A percentile compares a stretch with the other conserved stretches of the same genome.
Evolutionary conservation across 495 filamentous ascomycete species (phyloP).

Genomic region (Hypoxylon rickii): DNA sequence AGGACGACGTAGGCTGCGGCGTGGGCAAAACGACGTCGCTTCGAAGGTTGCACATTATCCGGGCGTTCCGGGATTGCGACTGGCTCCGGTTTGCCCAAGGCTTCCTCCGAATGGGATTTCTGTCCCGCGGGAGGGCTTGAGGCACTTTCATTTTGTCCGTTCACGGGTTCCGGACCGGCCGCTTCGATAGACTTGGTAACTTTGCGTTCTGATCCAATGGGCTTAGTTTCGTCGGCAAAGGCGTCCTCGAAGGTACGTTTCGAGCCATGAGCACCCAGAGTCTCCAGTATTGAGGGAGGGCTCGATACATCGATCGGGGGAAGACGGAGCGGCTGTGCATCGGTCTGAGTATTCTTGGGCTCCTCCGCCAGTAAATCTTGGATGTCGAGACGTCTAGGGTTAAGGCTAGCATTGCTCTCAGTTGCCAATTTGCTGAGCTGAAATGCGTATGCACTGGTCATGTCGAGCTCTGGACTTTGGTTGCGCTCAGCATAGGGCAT

Average conservation of each 20-base stretch:
- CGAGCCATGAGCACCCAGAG: background rate
- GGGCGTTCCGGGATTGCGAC: background rate
- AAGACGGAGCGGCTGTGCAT: background rate
- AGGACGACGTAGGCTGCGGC: slow-evolving; percentile 40
- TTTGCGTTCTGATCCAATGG: background rate
- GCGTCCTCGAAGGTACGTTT: slow-evolving; percentile 29
- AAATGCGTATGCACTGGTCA: slow-evolving; percentile 46
- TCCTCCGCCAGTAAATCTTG: slow-evolving; percentile 32
- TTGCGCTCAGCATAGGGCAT: background rate
- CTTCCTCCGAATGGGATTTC: background rate
- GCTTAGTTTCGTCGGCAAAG: slow-evolving; percentile 3
- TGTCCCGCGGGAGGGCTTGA: no score
- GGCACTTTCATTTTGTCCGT: background rate
- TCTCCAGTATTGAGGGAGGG: background rate
- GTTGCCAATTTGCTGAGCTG: slow-evolving; percentile 42
- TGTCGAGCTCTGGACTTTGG: slow-evolving; percentile 39
- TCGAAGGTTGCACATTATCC: slow-evolving; percentile 25
- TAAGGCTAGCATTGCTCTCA: slow-evolving; percentile 6
- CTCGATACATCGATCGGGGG: background rate
- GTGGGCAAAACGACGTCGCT: slow-evolving; percentile 37
- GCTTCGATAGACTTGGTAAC: background rate
- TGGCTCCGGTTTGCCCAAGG: background rate
- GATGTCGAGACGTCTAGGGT: slow-evolving; percentile 27
- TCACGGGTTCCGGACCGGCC: background rate
- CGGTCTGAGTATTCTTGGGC: background rate